These are phyloP conservation scores for Lonicera japonica DNA, from an alignment of 129 eudicot species.

Conservation along the genomic window DNA sequence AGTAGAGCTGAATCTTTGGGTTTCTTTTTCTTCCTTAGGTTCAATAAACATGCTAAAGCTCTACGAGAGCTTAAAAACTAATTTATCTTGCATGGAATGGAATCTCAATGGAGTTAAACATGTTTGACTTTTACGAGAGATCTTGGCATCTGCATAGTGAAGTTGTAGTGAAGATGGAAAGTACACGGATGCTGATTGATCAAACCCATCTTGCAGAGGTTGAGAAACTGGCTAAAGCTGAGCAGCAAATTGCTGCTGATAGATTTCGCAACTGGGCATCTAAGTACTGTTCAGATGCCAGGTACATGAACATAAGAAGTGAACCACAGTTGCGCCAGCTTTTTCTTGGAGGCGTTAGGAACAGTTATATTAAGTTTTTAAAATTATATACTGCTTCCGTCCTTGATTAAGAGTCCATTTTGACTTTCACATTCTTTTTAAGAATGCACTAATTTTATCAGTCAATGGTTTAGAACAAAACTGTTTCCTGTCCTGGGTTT, in stretches of 20 bases:
- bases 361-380: too few relatives aligned
- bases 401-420: too few relatives aligned
- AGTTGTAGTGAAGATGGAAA: conserved; percentile 91
- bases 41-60: conserved; percentile 85
- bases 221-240: conserved; percentile 76
- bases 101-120: conserved; percentile 40
- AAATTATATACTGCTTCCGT: too few relatives aligned
- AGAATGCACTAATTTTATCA: too few relatives aligned
- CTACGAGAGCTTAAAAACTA: conserved; percentile 63
- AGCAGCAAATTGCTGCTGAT: conserved; percentile 77
- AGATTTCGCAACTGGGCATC: conserved; percentile 95
- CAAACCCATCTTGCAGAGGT: conserved; percentile 71
- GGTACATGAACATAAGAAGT: conserved; percentile 87
- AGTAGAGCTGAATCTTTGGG: conserved; percentile 62
- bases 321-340: conserved; percentile 88
- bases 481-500: too few relatives aligned
- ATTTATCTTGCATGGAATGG: conserved; percentile 55
- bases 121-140: conserved; percentile 61
- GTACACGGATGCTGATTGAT: conserved; percentile 84
- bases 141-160: conserved; percentile 96
- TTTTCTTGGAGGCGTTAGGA: conserved; percentile 72
- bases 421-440: too few relatives aligned
- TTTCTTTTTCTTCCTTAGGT: conserved; percentile 87
- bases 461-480: too few relatives aligned
- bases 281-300: conserved; percentile 69